Percentiles rank a stretch among this genome's conserved stretches.
Evolutionary conservation across 371 early-diverging fungal genomes (phyloP).

Genomic region (Quaeritorhiza haematococci): DNA sequence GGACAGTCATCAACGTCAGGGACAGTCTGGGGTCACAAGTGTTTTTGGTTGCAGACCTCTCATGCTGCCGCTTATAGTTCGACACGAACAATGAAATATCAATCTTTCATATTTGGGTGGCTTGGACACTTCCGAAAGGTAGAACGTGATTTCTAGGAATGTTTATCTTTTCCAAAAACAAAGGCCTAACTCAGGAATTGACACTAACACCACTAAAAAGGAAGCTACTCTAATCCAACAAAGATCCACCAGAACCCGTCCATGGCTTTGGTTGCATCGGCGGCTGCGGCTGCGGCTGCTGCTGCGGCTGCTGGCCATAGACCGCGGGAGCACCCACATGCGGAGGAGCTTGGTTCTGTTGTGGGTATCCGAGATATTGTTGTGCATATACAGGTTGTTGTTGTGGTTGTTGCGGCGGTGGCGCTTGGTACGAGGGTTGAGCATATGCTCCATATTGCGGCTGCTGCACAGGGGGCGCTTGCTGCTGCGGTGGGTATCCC

Average conservation of each 20-base stretch:
- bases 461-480: background rate
- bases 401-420: constrained; percentile 9
- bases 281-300: background rate
- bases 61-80: no score
- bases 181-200: no score
- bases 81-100: no score
- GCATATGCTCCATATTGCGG: background rate
- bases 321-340: background rate
- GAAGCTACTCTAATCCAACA: no score
- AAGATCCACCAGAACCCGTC: constrained; percentile 10
- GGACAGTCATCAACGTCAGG: no score
- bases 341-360: constrained; percentile 10
- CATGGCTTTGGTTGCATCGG: background rate
- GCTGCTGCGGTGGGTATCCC: constrained; percentile 3
- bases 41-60: no score
- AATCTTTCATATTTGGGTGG: no score
- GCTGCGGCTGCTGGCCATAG: constrained; percentile 10
- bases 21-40: no score
- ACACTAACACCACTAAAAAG: no score
- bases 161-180: no score
- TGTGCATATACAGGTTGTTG: constrained; percentile 10
- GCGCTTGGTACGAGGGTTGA: background rate
- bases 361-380: constrained; percentile 6
- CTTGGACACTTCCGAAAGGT: no score
- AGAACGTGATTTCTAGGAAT: no score